Evolutionary conservation across 2,329 filamentous ascomycete species (phyloP).

Genomic region (Dothistroma pini): DNA sequence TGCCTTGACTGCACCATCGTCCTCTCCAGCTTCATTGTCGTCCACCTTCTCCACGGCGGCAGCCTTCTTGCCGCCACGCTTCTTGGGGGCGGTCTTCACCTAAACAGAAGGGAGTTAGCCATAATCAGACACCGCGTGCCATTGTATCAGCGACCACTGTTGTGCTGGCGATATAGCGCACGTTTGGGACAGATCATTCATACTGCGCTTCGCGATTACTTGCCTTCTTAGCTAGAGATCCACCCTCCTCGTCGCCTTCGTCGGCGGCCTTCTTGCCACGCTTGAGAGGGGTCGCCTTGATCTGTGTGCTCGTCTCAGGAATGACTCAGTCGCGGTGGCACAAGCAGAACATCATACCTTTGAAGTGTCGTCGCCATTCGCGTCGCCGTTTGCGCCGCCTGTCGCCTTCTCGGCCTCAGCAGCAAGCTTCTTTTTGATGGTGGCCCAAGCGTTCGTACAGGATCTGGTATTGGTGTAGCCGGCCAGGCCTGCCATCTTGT

Average conservation of each 20-base stretch:
- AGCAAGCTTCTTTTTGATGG: slow-evolving; percentile 35
- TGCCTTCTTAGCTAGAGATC: slow-evolving; percentile 2
- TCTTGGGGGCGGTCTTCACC: slow-evolving; percentile 11
- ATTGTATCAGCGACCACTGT: too few relatives aligned
- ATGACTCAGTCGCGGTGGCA: neutral
- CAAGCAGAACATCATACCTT: neutral
- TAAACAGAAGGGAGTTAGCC: too few relatives aligned
- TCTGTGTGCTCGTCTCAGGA: neutral
- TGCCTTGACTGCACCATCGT: neutral
- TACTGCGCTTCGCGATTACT: too few relatives aligned
- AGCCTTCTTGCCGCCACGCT: slow-evolving; percentile 3
- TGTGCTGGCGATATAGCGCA: too few relatives aligned
- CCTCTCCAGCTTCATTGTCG: neutral
- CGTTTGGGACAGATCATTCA: too few relatives aligned
- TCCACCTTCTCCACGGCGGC: neutral
- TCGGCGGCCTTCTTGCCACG: slow-evolving; percentile 6
- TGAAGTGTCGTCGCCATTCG: neutral
- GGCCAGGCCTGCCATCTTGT: slow-evolving; percentile 23
- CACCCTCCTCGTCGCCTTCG: slow-evolving; percentile 1
- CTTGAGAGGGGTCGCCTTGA: slow-evolving; percentile 6
- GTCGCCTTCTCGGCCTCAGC: neutral
- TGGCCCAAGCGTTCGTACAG: slow-evolving; percentile 33
- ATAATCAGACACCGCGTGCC: too few relatives aligned
- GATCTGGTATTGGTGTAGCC: slow-evolving; percentile 27
- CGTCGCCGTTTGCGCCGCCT: slow-evolving; percentile 1